Evolutionary conservation across 495 filamentous ascomycete genomes (phyloP).

Genomic region (Aspergillus campestris): DNA sequence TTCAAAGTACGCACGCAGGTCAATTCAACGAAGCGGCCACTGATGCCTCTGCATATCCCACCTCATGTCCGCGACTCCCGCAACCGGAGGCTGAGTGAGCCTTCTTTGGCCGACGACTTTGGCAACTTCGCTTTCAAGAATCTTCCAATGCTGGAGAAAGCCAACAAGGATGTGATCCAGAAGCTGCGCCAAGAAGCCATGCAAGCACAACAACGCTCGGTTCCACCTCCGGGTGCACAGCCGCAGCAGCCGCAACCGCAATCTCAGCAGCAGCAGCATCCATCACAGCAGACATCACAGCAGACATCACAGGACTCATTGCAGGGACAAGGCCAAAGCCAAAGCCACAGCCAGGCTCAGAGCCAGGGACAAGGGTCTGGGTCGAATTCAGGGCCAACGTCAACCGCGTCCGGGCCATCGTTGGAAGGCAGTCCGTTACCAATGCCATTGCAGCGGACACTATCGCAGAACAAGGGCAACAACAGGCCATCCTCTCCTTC

Average conservation of each 20-base stretch:
- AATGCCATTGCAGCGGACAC: conserved; percentile 70
- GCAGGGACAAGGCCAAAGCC: background rate
- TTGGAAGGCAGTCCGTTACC: conserved; percentile 82
- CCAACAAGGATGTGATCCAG: conserved; percentile 97
- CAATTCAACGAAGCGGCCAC: conserved; percentile 70
- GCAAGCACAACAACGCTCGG: conserved; percentile 49
- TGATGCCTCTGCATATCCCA: conserved; percentile 94
- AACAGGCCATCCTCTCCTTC: conserved; percentile 85
- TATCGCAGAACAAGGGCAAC: conserved; percentile 67
- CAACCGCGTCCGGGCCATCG: conserved; percentile 46
- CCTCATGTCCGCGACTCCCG: conserved; percentile 82
- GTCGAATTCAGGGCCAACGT: conserved; percentile 18
- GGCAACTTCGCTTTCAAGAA: conserved; percentile 97
- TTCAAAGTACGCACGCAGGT: conserved; percentile 83
- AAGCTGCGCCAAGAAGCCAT: conserved; percentile 85
- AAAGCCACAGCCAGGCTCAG: background rate
- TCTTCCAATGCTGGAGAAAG: conserved; percentile 89
- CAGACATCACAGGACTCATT: conserved; percentile 23
- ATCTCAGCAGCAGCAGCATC: conserved; percentile 32
- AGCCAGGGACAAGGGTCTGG: conserved; percentile 1
- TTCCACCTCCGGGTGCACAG: conserved; percentile 7
- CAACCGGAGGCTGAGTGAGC: conserved; percentile 82
- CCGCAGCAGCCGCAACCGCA: background rate
- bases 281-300: conserved; percentile 20
- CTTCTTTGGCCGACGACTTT: conserved; percentile 83